Conservation (phyloP, 2,329 filamentous ascomycete species). For the Hypoxylon sp. region DNA sequence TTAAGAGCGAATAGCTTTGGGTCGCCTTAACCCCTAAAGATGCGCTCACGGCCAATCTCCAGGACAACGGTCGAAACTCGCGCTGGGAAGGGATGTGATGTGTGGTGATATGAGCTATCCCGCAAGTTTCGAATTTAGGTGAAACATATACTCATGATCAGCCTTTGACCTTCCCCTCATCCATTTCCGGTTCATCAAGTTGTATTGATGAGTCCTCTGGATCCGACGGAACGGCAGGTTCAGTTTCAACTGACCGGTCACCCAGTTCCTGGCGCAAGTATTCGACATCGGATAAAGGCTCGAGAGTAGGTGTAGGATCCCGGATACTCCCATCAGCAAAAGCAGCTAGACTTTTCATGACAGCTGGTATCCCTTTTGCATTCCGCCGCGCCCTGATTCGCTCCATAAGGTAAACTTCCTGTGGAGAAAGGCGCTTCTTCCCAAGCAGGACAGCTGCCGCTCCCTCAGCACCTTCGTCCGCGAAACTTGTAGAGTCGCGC, state of each 20-base stretch:
- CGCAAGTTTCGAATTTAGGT: not conserved
- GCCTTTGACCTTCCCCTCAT: slow-evolving; percentile 1
- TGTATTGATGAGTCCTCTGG: not conserved
- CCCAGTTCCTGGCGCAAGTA: not conserved
- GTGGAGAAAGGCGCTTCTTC: slow-evolving; percentile 39
- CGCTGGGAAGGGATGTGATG: not conserved
- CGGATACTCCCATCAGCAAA: slow-evolving; percentile 42
- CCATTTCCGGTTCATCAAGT: not conserved
- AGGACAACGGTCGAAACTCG: not conserved
- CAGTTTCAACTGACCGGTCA: not conserved
- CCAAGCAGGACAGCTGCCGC: slow-evolving; percentile 47
- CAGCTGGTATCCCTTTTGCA: slow-evolving; percentile 41
- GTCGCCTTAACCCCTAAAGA: not conserved
- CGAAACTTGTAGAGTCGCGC: slow-evolving; percentile 44
- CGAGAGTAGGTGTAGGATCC: not conserved
- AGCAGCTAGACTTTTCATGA: slow-evolving; percentile 49
- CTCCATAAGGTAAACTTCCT: slow-evolving; percentile 45
- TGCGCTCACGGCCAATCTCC: not conserved
- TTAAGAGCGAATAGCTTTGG: not conserved
- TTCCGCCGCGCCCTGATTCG: slow-evolving; percentile 45
- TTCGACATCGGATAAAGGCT: slow-evolving; percentile 5
- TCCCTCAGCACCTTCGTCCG: slow-evolving; percentile 48
- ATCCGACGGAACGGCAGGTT: not conserved
- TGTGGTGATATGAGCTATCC: not conserved
- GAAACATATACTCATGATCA: not conserved